These are phyloP conservation scores for Trifolium subterraneum DNA, from an alignment of 306 rosid species.

Conservation along the genomic window DNA sequence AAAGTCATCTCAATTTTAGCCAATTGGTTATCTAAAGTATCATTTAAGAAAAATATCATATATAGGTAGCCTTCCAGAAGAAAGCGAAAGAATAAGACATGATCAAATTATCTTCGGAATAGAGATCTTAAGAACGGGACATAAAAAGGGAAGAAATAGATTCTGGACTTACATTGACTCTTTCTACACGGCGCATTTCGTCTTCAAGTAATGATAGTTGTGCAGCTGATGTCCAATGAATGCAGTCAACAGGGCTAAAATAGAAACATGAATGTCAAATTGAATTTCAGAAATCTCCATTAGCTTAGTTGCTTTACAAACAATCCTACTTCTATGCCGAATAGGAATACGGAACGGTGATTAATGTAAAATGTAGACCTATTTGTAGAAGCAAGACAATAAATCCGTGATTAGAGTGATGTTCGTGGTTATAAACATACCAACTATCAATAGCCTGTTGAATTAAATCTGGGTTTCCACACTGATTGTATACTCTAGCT, in stretches of 20 bases:
- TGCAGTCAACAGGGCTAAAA: constrained; percentile 97
- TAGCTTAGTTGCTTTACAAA: constrained; percentile 25
- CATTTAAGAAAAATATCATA: neutral
- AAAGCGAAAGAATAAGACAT: constrained; percentile 27
- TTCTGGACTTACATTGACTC: constrained; percentile 79
- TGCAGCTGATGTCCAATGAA: constrained; percentile 99
- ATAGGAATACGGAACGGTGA: neutral
- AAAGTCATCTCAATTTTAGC: neutral
- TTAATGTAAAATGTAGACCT: constrained; percentile 1
- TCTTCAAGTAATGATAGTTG: constrained; percentile 93
- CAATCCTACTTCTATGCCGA: neutral
- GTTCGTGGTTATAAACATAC: constrained; percentile 48
- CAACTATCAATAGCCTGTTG: constrained; percentile 91
- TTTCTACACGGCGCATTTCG: constrained; percentile 94
- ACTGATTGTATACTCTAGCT: constrained; percentile 81
- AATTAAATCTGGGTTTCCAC: constrained; percentile 59
- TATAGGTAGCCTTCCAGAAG: constrained; percentile 32
- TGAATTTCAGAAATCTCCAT: constrained; percentile 8
- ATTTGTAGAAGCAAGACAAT: constrained; percentile 16
- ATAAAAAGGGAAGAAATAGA: constrained; percentile 24
- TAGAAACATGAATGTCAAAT: constrained; percentile 29
- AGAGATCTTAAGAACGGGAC: neutral
- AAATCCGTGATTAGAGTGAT: constrained; percentile 7
- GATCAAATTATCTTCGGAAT: constrained; percentile 34
- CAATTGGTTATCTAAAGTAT: constrained; percentile 12